A percentile compares a stretch with the other conserved stretches of the same genome.
Conservation (phyloP, 805 yeast genomes). For the Lachancea cidri region DNA sequence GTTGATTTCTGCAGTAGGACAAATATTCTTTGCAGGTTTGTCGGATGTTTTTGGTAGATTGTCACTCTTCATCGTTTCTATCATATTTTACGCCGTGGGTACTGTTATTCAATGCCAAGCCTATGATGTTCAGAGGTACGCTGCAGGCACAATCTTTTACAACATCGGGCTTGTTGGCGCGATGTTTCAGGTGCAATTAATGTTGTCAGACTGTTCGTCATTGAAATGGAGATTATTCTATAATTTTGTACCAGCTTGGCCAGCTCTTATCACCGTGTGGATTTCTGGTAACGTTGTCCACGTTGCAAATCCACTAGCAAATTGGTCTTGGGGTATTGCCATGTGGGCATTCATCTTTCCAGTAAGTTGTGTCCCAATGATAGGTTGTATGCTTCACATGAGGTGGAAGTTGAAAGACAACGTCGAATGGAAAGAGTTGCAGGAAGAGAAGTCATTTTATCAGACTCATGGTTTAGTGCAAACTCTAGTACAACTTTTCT, state of each 20-base stretch:
- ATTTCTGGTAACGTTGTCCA: conserved; percentile 54
- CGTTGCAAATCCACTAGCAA: conserved; percentile 28
- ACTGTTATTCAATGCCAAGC: conserved; percentile 54
- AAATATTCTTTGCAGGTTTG: conserved; percentile 50
- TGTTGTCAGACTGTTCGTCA: conserved; percentile 61
- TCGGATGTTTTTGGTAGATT: conserved; percentile 54
- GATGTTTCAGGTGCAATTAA: conserved; percentile 48
- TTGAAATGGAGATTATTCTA: conserved; percentile 66
- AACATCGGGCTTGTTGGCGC: conserved; percentile 58
- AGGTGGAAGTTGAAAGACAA: conserved; percentile 45
- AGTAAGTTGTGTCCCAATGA: conserved; percentile 52
- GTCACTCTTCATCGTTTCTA: conserved; percentile 38
- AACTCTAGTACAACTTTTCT: conserved; percentile 40
- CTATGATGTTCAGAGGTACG: conserved; percentile 45
- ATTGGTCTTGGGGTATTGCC: conserved; percentile 72
- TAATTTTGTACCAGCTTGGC: conserved; percentile 63
- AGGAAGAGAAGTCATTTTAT: conserved; percentile 36
- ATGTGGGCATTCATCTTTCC: conserved; percentile 81
- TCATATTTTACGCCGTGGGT: conserved; percentile 49
- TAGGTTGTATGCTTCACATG: conserved; percentile 52
- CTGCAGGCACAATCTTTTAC: conserved; percentile 50
- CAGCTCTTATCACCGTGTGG: conserved; percentile 75
- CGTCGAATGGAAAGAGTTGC: conserved; percentile 44
- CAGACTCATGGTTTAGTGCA: conserved; percentile 34
- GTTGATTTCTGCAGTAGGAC: conserved; percentile 54